Evolutionary conservation across 805 yeast genomes (phyloP).

Genomic region (Yarrowia sp.): DNA sequence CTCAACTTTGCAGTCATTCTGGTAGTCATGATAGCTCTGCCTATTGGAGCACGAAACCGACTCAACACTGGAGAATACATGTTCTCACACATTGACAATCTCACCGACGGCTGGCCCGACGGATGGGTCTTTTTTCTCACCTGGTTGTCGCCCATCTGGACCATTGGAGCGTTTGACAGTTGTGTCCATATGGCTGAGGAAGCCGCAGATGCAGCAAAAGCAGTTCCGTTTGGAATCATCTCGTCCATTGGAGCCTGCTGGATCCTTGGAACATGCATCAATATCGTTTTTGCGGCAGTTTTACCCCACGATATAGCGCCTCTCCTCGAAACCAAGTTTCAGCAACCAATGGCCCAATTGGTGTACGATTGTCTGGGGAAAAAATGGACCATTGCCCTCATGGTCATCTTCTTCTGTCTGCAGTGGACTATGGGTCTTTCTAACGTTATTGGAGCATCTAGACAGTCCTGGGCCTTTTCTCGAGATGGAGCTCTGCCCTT

Average conservation of each 20-base stretch:
- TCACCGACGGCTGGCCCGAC: constrained; percentile 50
- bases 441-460: constrained; percentile 57
- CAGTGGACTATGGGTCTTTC: constrained; percentile 67
- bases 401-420: constrained; percentile 55
- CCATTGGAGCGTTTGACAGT: constrained; percentile 67
- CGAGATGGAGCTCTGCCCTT: constrained; percentile 74
- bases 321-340: constrained; percentile 46
- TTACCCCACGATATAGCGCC: constrained; percentile 45
- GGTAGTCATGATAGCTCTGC: constrained; percentile 41
- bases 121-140: constrained; percentile 56
- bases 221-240: constrained; percentile 64
- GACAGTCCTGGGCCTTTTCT: constrained; percentile 70
- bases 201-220: constrained; percentile 50
- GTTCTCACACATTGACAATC: constrained; percentile 51
- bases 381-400: constrained; percentile 60
- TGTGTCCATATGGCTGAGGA: constrained; percentile 68
- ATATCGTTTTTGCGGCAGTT: constrained; percentile 53
- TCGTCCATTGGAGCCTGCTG: constrained; percentile 56
- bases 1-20: constrained; percentile 52
- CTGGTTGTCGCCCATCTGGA: constrained; percentile 71
- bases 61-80: constrained; percentile 53
- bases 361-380: constrained; percentile 59
- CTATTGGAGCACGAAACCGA: constrained; percentile 31
- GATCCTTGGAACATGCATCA: constrained; percentile 54
- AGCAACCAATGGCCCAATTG: constrained; percentile 64